Conservation (phyloP, 2,329 filamentous ascomycete genomes). For the Aspergillus pseudoterreus region DNA sequence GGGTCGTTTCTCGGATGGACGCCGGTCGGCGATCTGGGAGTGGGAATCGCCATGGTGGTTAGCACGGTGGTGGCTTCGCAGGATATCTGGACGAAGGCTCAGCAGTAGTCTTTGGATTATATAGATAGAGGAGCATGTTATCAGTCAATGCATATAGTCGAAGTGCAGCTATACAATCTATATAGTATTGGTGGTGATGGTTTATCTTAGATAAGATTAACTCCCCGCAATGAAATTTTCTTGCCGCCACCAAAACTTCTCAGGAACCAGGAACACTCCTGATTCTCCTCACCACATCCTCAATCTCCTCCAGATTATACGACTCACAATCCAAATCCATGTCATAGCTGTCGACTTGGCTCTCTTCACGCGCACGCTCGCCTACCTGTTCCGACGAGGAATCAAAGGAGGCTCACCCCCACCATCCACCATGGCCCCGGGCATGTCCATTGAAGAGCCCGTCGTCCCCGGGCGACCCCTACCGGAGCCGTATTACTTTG, state of each 20-base stretch:
- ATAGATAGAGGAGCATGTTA: not conserved
- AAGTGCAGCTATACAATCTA: no score
- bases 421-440: not conserved
- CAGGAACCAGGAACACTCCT: no score
- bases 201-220: not conserved
- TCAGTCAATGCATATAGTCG: no score
- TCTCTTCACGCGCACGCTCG: not conserved
- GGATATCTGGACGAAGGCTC: not conserved
- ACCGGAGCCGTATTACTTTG: slow-evolving; percentile 73
- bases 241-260: not conserved
- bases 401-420: not conserved
- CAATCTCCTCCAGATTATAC: not conserved
- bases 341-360: not conserved
- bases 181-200: not conserved
- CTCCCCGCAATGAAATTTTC: not conserved
- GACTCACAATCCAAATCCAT: no score
- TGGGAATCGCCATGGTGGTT: slow-evolving; percentile 56
- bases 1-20: slow-evolving; percentile 60
- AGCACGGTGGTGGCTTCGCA: slow-evolving; percentile 53
- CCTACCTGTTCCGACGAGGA: not conserved
- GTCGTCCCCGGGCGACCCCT: slow-evolving; percentile 40
- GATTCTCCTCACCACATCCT: not conserved
- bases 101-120: not conserved
- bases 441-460: slow-evolving; percentile 7
- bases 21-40: slow-evolving; percentile 45